These are phyloP conservation scores for Crepidotus variabilis DNA, from an alignment of 768 basidiomycete genomes.

Conservation along the genomic window DNA sequence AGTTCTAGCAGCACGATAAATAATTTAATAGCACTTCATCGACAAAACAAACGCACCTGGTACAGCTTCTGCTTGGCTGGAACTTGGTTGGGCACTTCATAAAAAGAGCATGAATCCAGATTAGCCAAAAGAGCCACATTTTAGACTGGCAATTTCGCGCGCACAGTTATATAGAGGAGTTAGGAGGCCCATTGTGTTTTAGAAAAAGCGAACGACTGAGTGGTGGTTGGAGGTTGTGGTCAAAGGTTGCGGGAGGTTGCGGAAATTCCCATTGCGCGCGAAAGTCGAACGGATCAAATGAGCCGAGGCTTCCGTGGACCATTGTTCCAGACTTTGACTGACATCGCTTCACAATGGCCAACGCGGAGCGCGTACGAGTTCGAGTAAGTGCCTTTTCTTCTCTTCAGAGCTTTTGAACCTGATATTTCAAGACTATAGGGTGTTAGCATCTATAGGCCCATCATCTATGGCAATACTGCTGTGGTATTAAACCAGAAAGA, in stretches of 20 bases:
- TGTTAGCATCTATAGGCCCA: conserved; percentile 80
- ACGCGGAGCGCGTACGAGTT: conserved; percentile 74
- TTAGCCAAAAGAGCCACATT: conserved; percentile 1
- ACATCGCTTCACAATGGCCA: conserved; percentile 38
- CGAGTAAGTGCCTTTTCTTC: conserved; percentile 48
- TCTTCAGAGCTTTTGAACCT: conserved; percentile 2
- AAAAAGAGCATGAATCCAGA: conserved; percentile 5
- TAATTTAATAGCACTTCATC: conserved; percentile 5
- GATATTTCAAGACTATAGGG: conserved; percentile 47
- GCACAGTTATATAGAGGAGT: conserved; percentile 64
- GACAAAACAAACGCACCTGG: conserved; percentile 46
- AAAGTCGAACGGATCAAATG: neutral
- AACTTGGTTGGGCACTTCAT: conserved; percentile 52
- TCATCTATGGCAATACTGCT: conserved; percentile 96
- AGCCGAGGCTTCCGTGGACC: neutral
- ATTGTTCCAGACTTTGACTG: conserved; percentile 34
- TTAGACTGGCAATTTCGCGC: conserved; percentile 15
- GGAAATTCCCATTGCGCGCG: conserved; percentile 33
- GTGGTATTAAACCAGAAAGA: conserved; percentile 73
- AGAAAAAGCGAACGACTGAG: neutral
- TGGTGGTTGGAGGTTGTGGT: conserved; percentile 14
- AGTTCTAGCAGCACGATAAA: conserved; percentile 25
- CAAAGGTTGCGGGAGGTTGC: conserved; percentile 33
- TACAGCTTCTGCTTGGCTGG: conserved; percentile 60
- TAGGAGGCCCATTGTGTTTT: conserved; percentile 41